Percentiles rank a stretch among this genome's conserved stretches.
phyloP scores from a whole-genome alignment of 495 filamentous ascomycete genomes.

The Daldinia concentrica region DNA sequence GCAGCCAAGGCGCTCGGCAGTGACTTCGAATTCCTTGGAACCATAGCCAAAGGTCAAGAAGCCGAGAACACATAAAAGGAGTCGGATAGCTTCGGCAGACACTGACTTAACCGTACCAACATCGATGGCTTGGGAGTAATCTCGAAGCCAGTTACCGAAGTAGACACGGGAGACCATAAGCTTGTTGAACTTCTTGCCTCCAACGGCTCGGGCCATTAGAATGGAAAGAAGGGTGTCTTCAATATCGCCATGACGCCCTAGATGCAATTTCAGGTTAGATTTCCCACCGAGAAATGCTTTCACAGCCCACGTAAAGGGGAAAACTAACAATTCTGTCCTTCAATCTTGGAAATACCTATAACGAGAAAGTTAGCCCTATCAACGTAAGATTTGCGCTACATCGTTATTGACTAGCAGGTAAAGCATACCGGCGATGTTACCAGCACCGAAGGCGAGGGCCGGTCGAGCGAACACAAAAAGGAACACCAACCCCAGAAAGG shows the following conservation, averaged over 20 bases:
- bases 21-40: slow-evolving; percentile 93
- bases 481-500: slow-evolving; percentile 56
- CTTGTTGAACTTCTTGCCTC: slow-evolving; percentile 87
- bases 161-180: slow-evolving; percentile 84
- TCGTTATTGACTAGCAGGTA: neutral
- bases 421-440: slow-evolving; percentile 71
- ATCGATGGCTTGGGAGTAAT: slow-evolving; percentile 84
- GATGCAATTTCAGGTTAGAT: slow-evolving; percentile 24
- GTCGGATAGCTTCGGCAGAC: slow-evolving; percentile 86
- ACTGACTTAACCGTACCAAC: slow-evolving; percentile 89
- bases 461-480: slow-evolving; percentile 64
- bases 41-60: slow-evolving; percentile 79
- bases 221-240: slow-evolving; percentile 85
- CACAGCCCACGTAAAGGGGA: neutral
- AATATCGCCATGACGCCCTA: slow-evolving; percentile 93
- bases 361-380: slow-evolving; percentile 44
- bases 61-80: slow-evolving; percentile 72
- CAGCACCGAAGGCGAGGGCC: slow-evolving; percentile 83
- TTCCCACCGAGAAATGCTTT: neutral
- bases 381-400: neutral
- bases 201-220: slow-evolving; percentile 76
- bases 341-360: slow-evolving; percentile 72
- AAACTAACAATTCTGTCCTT: slow-evolving; percentile 77
- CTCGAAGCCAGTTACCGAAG: slow-evolving; percentile 93
- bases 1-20: slow-evolving; percentile 83